phyloP scores from a whole-genome alignment of 1,139 yeast species.

The Suhomyces coccinellae region DNA sequence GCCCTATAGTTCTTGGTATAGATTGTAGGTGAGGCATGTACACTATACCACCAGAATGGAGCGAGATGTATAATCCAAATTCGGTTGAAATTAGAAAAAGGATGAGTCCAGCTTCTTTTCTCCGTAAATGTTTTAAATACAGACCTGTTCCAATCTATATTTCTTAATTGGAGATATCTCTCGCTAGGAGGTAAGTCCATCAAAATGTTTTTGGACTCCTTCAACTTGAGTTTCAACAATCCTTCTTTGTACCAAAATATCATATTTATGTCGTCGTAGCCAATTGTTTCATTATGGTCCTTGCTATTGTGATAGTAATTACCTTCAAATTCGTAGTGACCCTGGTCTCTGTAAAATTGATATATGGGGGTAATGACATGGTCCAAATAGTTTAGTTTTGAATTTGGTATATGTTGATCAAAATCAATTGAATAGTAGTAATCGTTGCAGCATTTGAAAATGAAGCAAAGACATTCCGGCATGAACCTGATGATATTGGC shows the following conservation, averaged over 20 bases:
- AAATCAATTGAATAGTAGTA: slow-evolving; percentile 16
- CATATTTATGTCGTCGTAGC: slow-evolving; percentile 87
- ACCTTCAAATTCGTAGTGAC: slow-evolving; percentile 38
- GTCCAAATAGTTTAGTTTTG: slow-evolving; percentile 48
- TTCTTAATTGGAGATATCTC: slow-evolving; percentile 44
- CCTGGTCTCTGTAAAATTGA: slow-evolving; percentile 45
- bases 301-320: slow-evolving; percentile 49
- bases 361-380: slow-evolving; percentile 77
- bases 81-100: slow-evolving; percentile 44
- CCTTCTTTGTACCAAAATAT: slow-evolving; percentile 79
- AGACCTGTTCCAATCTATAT: slow-evolving; percentile 51
- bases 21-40: slow-evolving; percentile 73
- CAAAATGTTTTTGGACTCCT: slow-evolving; percentile 38
- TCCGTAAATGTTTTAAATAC: slow-evolving; percentile 76
- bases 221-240: slow-evolving; percentile 47
- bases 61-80: slow-evolving; percentile 63
- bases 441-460: slow-evolving; percentile 35
- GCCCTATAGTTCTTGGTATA: slow-evolving; percentile 66
- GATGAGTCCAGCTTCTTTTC: slow-evolving; percentile 51
- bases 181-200: slow-evolving; percentile 46
- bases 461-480: slow-evolving; percentile 46
- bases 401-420: slow-evolving; percentile 23
- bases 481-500: slow-evolving; percentile 43
- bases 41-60: slow-evolving; percentile 46
- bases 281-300: slow-evolving; percentile 72